phyloP scores from a whole-genome alignment of 139 green algal genomes.

The Deuterostichococcus epilithicus region DNA sequence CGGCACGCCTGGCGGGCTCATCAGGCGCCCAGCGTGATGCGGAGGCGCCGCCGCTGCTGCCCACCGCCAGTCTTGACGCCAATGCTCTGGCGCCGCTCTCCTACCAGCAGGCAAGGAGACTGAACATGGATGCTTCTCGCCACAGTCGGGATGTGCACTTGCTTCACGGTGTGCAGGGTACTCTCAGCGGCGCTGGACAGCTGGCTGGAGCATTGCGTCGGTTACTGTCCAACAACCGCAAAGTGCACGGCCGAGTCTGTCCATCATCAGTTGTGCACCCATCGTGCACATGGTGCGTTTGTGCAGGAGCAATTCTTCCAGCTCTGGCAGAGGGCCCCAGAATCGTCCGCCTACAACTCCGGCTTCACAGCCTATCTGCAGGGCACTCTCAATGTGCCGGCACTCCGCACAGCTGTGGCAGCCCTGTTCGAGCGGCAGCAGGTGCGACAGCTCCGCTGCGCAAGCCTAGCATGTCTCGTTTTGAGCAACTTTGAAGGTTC shows the following conservation, averaged over 20 bases:
- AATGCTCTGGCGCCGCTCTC: not conserved
- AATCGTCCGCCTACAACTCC: not conserved
- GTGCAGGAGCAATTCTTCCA: constrained; percentile 13
- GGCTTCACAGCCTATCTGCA: not conserved
- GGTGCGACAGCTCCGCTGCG: not conserved
- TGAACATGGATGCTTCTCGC: too few species aligned
- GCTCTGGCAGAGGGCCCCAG: not conserved
- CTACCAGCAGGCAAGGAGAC: not conserved
- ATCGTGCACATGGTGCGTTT: not conserved
- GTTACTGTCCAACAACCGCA: not conserved
- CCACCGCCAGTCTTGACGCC: not conserved
- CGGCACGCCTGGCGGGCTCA: not conserved
- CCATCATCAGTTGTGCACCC: not conserved
- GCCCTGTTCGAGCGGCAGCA: constrained; percentile 1
- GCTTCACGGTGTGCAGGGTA: too few species aligned
- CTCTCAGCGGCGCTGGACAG: too few species aligned
- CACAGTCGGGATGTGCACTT: too few species aligned
- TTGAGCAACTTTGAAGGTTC: too few species aligned
- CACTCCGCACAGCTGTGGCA: not conserved
- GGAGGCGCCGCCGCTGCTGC: not conserved
- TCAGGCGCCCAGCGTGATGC: too few species aligned
- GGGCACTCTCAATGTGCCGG: not conserved
- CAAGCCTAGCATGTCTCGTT: not conserved
- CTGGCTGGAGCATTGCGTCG: not conserved
- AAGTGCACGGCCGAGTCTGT: not conserved